Evolutionary conservation across 306 rosid species (phyloP).

Genomic region (Rosa lucieae): DNA sequence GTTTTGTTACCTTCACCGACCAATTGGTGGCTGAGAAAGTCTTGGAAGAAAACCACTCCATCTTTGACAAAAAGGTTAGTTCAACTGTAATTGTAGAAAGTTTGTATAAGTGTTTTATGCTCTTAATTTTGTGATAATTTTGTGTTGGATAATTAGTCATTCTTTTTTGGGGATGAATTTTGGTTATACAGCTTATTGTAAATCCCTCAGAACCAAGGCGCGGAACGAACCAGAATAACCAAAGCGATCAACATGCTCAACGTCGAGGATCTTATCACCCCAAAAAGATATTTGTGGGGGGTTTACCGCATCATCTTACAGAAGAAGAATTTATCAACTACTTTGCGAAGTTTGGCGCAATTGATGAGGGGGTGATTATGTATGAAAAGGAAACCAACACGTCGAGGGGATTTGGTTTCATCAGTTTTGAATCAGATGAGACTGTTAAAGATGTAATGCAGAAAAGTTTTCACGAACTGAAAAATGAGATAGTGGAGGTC

Average conservation of each 20-base stretch:
- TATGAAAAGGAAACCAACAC: not conserved
- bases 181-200: not conserved
- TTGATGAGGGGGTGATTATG: not conserved
- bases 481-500: constrained; percentile 12
- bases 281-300: constrained; percentile 10
- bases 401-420: constrained; percentile 17
- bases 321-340: constrained; percentile 7
- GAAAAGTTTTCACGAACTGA: not conserved
- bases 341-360: constrained; percentile 10
- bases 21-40: not conserved
- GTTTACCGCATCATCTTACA: constrained; percentile 12
- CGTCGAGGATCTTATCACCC: too few relatives aligned
- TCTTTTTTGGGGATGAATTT: not conserved
- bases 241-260: not conserved
- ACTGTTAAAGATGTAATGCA: not conserved
- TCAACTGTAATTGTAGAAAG: not conserved
- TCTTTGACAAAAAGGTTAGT: not conserved
- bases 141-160: not conserved
- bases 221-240: not conserved
- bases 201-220: not conserved
- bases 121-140: not conserved
- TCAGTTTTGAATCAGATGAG: constrained; percentile 12
- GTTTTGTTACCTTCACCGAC: constrained; percentile 8
- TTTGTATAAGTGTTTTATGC: not conserved
- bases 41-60: not conserved